Evolutionary conservation across 1,139 yeast species (phyloP), one percentile per base, ranked within the genome.

Genomic region (Scheffersomyces insectosa): DNA sequence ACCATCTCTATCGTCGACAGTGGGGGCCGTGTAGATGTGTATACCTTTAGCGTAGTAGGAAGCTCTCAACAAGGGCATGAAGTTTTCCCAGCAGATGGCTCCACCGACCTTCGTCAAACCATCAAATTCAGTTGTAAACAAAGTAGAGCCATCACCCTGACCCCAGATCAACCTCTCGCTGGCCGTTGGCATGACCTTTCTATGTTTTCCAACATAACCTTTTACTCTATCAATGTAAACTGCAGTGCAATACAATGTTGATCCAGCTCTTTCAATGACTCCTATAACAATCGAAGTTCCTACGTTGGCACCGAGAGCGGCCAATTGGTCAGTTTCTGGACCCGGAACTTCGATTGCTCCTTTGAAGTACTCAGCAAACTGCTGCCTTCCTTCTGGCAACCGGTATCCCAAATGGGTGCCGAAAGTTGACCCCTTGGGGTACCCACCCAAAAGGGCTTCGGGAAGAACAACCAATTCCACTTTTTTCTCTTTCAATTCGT

Each of bases 31-130:
- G 59, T 65, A 68, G 16, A 70, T 52, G 38, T 63, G 62, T 11
- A 68, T 46, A 11, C 68, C 69, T 45, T 70, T 66, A n/a, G 70
- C 62, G 44, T 69, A 68, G 57, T 66, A 63, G 1, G 72, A 64
- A 25, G 62, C 57, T 50, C 74, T 60, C 42, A 62, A 52, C 42
- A 67, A 46, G 9, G 71, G 72, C 58, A 64, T 57, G 48, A 56
- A 56, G 47, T 70, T 70, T 44, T 70, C 75, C 74, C 76, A 68
- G 51, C 75, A 70, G 40, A 70, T 69, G 28, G 65, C 72, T 16
- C 71, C 75, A 23, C 74, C 74, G 12, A 69, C 47, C 36, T 57
- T 59, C 11, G 74, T 73, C 7, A 57, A 61, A 3, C 37, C 36
- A 2, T 51, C 44, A 20, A 61, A 50, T 9, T 63, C 57, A 15